A percentile compares a stretch with the other conserved stretches of the same genome.
phyloP scores from a whole-genome alignment of 2,329 filamentous ascomycete genomes.

The Capronia americana region DNA sequence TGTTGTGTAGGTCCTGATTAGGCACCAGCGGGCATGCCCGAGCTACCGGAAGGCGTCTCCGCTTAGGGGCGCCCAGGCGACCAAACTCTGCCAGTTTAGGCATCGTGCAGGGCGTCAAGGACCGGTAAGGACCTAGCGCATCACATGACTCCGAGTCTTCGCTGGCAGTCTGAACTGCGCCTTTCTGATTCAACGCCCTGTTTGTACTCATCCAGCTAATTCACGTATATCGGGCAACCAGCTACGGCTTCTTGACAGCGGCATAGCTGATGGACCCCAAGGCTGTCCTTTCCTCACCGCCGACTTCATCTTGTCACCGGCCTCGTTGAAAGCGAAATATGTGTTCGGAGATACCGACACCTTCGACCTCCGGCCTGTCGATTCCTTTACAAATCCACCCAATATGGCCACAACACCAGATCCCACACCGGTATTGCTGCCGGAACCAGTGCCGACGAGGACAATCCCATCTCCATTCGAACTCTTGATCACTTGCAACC shows the following conservation, averaged over 20 bases:
- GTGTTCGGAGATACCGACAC: constrained; percentile 14
- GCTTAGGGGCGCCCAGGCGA: not conserved
- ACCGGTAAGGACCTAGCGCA: constrained; percentile 1
- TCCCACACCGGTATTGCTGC: constrained; percentile 27
- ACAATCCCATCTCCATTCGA: constrained; percentile 57
- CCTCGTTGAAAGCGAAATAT: constrained; percentile 24
- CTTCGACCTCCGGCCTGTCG: constrained; percentile 10
- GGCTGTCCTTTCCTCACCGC: constrained; percentile 4
- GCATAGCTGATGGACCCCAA: not conserved
- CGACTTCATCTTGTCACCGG: not conserved
- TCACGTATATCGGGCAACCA: not conserved
- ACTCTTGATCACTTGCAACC: constrained; percentile 61
- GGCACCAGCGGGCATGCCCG: too few relatives aligned
- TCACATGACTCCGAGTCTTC: constrained; percentile 6
- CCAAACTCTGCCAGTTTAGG: not conserved
- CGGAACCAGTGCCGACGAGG: constrained; percentile 14
- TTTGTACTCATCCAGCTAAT: constrained; percentile 1
- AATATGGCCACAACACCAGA: constrained; percentile 20
- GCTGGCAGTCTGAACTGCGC: constrained; percentile 16
- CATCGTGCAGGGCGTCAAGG: not conserved
- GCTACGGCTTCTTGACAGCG: not conserved
- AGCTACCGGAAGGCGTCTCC: not conserved
- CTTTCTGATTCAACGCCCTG: constrained; percentile 21
- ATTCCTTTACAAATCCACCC: constrained; percentile 15
- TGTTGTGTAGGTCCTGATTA: not conserved